A percentile compares a stretch with the other conserved stretches of the same genome.
These are phyloP conservation scores for Panicum virgatum DNA, from an alignment of 202 grass and related monocot species.

Conservation along the genomic window DNA sequence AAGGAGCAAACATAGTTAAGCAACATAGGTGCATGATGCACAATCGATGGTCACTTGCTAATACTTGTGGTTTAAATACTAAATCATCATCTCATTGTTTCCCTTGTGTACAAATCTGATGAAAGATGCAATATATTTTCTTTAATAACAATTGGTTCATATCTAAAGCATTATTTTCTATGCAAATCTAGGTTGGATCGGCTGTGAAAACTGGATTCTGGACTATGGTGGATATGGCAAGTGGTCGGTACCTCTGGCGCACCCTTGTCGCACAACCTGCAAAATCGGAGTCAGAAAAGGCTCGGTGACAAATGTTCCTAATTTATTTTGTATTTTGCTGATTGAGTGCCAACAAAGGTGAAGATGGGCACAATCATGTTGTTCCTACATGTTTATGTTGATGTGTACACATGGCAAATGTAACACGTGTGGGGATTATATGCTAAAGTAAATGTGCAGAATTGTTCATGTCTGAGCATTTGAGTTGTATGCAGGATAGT, in stretches of 20 bases:
- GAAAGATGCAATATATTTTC: neutral
- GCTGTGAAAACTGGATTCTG: slow-evolving; percentile 70
- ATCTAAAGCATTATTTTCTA: slow-evolving; percentile 11
- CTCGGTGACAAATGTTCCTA: slow-evolving; percentile 33
- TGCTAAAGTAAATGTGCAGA: slow-evolving; percentile 10
- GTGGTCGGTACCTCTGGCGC: slow-evolving; percentile 84
- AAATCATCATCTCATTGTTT: neutral
- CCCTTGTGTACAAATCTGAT: slow-evolving; percentile 2
- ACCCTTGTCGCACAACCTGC: slow-evolving; percentile 50
- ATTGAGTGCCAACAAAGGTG: neutral
- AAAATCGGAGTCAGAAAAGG: slow-evolving; percentile 39
- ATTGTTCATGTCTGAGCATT: slow-evolving; percentile 32
- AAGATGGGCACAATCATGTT: neutral
- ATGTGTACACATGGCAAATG: slow-evolving; percentile 23
- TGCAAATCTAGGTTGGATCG: slow-evolving; percentile 59
- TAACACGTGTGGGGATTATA: slow-evolving; percentile 12
- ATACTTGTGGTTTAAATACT: neutral
- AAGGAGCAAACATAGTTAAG: neutral
- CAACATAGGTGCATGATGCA: neutral
- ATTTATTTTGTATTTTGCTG: neutral
- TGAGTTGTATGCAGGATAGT: neutral
- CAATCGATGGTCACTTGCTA: neutral
- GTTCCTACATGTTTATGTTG: neutral
- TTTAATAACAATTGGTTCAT: neutral
- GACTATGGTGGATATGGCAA: slow-evolving; percentile 92